A percentile compares a stretch with the other conserved stretches of the same genome.
phyloP scores from a whole-genome alignment of 1,284 basidiomycete species.

The Takashimella koratensis region DNA sequence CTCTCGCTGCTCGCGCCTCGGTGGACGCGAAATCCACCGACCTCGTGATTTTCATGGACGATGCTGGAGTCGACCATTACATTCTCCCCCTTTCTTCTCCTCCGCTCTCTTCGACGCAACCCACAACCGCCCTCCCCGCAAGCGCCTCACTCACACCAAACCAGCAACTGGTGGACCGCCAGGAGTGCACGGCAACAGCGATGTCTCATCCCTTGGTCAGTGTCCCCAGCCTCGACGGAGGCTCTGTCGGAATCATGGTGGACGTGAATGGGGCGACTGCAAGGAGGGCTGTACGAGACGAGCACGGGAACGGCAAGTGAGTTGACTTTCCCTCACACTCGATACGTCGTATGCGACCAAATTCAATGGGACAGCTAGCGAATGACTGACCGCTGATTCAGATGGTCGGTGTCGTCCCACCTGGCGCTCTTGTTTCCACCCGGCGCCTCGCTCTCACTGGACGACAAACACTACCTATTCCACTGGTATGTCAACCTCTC shows the following conservation, averaged over 20 bases:
- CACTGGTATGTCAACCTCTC: background rate
- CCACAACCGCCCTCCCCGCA: background rate
- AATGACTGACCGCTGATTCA: background rate
- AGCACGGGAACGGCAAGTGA: background rate
- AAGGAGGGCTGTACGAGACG: background rate
- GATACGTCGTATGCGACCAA: background rate
- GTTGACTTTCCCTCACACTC: background rate
- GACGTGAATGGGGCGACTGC: background rate
- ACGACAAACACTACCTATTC: background rate
- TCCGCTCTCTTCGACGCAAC: background rate
- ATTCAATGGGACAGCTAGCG: too few relatives aligned
- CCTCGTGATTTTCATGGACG: too few relatives aligned
- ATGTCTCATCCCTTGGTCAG: too few relatives aligned
- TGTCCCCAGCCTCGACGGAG: too few relatives aligned
- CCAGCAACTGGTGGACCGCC: too few relatives aligned
- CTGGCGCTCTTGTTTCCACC: background rate
- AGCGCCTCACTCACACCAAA: too few relatives aligned
- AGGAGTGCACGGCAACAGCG: too few relatives aligned
- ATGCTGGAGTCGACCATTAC: too few relatives aligned
- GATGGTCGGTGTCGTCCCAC: background rate
- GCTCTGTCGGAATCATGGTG: background rate
- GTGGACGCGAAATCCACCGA: too few relatives aligned
- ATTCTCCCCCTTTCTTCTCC: too few relatives aligned
- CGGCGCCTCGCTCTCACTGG: background rate
- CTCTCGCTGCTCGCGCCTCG: too few relatives aligned